These are phyloP conservation scores for Aspergillus luchuensis DNA, from an alignment of 2,329 filamentous ascomycete genomes.

Conservation along the genomic window DNA sequence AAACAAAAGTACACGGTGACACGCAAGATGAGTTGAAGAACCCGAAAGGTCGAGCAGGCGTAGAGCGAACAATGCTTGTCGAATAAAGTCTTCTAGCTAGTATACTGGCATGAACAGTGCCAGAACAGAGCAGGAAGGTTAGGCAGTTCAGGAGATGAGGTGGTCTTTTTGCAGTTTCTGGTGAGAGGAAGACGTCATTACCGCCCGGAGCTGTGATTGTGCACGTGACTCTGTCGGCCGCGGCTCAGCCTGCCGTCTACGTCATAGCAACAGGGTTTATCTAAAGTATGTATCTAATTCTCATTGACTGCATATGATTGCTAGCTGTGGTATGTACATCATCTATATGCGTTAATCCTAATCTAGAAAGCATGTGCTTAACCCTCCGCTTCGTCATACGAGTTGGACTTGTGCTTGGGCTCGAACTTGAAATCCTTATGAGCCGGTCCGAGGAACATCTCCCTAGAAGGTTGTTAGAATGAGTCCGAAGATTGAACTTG, in stretches of 20 bases:
- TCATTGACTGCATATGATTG: not conserved
- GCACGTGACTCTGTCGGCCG: conserved; percentile 18
- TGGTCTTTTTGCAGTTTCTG: conserved; percentile 65
- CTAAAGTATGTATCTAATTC: not conserved
- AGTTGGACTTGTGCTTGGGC: conserved; percentile 96
- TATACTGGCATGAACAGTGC: not conserved
- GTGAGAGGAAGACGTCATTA: conserved; percentile 39
- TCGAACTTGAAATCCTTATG: conserved; percentile 90
- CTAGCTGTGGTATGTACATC: conserved; percentile 1
- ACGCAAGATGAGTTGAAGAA: not conserved
- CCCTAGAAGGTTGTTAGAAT: conserved; percentile 55
- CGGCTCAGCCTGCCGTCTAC: not conserved
- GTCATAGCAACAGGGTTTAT: not conserved
- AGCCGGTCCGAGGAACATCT: conserved; percentile 95
- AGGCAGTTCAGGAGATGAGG: conserved; percentile 52
- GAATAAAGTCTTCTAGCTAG: not conserved
- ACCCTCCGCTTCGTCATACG: conserved; percentile 73
- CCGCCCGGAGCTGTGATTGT: conserved; percentile 13
- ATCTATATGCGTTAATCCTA: not conserved
- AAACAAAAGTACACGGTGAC: conserved; percentile 19
- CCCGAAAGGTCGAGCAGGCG: not conserved
- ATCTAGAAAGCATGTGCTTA: conserved; percentile 12
- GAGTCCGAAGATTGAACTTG: conserved; percentile 7
- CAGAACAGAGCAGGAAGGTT: not conserved
- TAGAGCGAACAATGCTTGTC: not conserved